Conservation (phyloP, 1,284 basidiomycete species). For the Ceratobasidium papillatum region DNA sequence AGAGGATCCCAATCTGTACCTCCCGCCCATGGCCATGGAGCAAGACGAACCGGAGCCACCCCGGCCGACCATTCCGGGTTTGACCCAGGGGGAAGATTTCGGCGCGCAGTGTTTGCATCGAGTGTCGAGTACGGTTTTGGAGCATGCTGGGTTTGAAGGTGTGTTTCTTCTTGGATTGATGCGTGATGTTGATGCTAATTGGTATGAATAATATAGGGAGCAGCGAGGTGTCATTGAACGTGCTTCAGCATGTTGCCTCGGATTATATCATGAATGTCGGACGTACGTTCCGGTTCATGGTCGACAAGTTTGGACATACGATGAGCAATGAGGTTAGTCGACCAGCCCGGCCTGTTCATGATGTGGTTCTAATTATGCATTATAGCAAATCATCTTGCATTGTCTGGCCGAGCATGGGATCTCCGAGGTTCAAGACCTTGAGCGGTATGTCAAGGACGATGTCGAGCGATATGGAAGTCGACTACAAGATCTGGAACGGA, state of each 20-base stretch:
- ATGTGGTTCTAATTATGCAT: slow-evolving; percentile 7
- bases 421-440: slow-evolving; percentile 76
- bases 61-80: slow-evolving; percentile 1
- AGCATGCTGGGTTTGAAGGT: slow-evolving; percentile 93
- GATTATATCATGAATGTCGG: slow-evolving; percentile 90
- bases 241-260: slow-evolving; percentile 79
- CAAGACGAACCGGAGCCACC: slow-evolving; percentile 1
- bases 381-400: slow-evolving; percentile 89
- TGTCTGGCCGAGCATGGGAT: slow-evolving; percentile 88
- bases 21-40: slow-evolving; percentile 4
- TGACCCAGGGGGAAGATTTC: slow-evolving; percentile 43
- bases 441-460: slow-evolving; percentile 90
- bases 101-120: slow-evolving; percentile 47
- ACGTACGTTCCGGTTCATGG: slow-evolving; percentile 80
- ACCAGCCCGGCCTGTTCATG: slow-evolving; percentile 15
- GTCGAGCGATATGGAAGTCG: slow-evolving; percentile 83
- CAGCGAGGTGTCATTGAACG: slow-evolving; percentile 73
- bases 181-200: not conserved
- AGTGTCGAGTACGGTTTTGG: slow-evolving; percentile 70
- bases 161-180: slow-evolving; percentile 44
- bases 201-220: slow-evolving; percentile 52
- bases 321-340: slow-evolving; percentile 82
- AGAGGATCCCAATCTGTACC: slow-evolving; percentile 56
- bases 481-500: slow-evolving; percentile 83
- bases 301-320: slow-evolving; percentile 79